Conservation (phyloP, 2,329 filamentous ascomycete species). For the Massarina eburnea region DNA sequence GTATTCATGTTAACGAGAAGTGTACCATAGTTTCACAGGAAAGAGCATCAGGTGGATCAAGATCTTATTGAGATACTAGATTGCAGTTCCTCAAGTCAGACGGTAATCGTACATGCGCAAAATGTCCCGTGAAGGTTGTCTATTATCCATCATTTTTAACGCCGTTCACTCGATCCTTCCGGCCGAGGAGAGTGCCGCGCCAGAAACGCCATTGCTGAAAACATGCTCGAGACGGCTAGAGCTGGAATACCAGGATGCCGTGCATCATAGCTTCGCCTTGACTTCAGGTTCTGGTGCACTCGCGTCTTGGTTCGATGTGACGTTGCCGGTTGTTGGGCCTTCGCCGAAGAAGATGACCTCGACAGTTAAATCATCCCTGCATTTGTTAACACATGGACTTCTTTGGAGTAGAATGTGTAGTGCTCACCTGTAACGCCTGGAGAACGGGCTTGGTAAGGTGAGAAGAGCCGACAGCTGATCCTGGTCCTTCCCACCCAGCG, state of each 20-base stretch:
- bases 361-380: constrained; percentile 89
- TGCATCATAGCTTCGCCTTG: constrained; percentile 51
- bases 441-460: constrained; percentile 88
- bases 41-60: too few relatives aligned
- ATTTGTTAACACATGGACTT: constrained; percentile 16
- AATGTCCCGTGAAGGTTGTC: too few relatives aligned
- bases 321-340: constrained; percentile 71
- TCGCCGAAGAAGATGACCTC: constrained; percentile 99
- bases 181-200: not conserved
- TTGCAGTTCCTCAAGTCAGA: too few relatives aligned
- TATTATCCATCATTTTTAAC: too few relatives aligned
- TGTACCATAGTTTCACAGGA: too few relatives aligned
- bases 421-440: constrained; percentile 79
- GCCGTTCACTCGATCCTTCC: too few relatives aligned
- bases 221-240: not conserved
- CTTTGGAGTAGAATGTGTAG: not conserved
- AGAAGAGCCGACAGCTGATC: constrained; percentile 93
- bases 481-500: constrained; percentile 86
- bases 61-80: too few relatives aligned
- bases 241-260: not conserved
- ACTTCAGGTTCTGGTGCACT: constrained; percentile 60
- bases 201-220: not conserved
- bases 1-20: too few relatives aligned
- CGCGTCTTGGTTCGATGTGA: constrained; percentile 84
- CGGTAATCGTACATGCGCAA: too few relatives aligned